Evolutionary conservation across 257 asterid genomes (phyloP), one percentile per base, ranked within the genome.

Genomic region (Hygrophila difformis): DNA sequence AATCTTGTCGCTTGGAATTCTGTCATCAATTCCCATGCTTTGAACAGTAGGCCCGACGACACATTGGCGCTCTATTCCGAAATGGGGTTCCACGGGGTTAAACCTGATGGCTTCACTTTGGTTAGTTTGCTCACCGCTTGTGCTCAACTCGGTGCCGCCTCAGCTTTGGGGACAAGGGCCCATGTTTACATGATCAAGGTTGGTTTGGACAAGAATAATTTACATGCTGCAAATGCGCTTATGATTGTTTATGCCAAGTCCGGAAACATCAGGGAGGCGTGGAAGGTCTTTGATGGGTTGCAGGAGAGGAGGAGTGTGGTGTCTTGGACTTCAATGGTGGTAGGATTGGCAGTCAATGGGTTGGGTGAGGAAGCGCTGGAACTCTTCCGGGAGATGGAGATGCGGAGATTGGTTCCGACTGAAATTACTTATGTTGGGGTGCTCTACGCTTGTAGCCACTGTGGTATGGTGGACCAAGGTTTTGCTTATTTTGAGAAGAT

Each of bases 1-100:
- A 76, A 81, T 60, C 80, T 85, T 1, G 91, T 81, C 42, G 91
- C 85, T 18, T 85, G 91, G 93, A 85, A 85, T 54, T 67, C 95
- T 2, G 73, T 78, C 47, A 67, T 81, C 29, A 85, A 85, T 56
- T 74, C 74, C 47, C 74, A 76, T 50, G 85, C 83, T 49, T 34
- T 75, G 46, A 85, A 81, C 44, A 68, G 81, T 9, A 62, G 79
- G 68, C 93, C 95, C 9, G 66, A 81, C 15, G 95, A 85, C 49
- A 51, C 84, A 0, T 45, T 85, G 64, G 52, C 71, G 39, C 75
- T 73, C 38, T 78, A 51, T 26, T 62, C 73, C 58, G 63, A 50
- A 41, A 64, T 84, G 89, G 57, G 60, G 18, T 17, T 46, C 52
- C 79, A 75, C 14, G 68, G 60, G 49, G 84, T 59, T 47, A 64